phyloP scores from a whole-genome alignment of 78 protist genomes.

The Ministeria vibrans region DNA sequence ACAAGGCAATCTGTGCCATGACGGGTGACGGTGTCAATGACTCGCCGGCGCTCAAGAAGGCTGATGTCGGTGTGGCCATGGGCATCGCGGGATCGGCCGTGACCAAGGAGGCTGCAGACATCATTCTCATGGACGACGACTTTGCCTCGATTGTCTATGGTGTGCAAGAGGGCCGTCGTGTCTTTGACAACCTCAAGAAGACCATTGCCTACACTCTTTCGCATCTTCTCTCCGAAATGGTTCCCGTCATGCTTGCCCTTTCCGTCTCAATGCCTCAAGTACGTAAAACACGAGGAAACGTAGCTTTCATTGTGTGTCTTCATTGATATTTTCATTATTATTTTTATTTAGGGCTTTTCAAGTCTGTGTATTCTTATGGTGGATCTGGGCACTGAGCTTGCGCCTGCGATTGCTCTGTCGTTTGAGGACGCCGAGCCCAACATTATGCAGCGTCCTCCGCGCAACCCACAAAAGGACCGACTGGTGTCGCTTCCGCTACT shows the following conservation, averaged over 20 bases:
- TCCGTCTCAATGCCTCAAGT: background rate
- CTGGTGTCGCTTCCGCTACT: slow-evolving; percentile 51
- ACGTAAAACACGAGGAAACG: background rate
- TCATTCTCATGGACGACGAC: slow-evolving; percentile 88
- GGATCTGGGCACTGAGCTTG: slow-evolving; percentile 88
- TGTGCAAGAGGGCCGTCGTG: slow-evolving; percentile 74
- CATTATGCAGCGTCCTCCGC: slow-evolving; percentile 88
- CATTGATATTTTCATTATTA: background rate
- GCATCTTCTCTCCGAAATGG: slow-evolving; percentile 81
- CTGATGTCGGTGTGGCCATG: slow-evolving; percentile 92
- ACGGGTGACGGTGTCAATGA: slow-evolving; percentile 97
- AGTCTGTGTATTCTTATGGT: slow-evolving; percentile 75
- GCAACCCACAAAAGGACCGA: slow-evolving; percentile 58
- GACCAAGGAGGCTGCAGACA: slow-evolving; percentile 90
- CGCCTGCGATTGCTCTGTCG: slow-evolving; percentile 89
- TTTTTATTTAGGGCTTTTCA: slow-evolving; percentile 6
- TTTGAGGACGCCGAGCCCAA: slow-evolving; percentile 77
- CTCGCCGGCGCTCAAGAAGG: slow-evolving; percentile 93
- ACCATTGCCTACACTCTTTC: slow-evolving; percentile 87
- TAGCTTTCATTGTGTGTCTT: background rate
- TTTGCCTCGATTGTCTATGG: slow-evolving; percentile 89
- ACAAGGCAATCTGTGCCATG: slow-evolving; percentile 79
- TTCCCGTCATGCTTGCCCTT: slow-evolving; percentile 70
- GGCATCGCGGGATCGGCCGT: slow-evolving; percentile 91
- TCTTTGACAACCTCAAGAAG: slow-evolving; percentile 92